Evolutionary conservation across 164 flowering plant genomes (phyloP).

Genomic region (Tetracentron sinense): DNA sequence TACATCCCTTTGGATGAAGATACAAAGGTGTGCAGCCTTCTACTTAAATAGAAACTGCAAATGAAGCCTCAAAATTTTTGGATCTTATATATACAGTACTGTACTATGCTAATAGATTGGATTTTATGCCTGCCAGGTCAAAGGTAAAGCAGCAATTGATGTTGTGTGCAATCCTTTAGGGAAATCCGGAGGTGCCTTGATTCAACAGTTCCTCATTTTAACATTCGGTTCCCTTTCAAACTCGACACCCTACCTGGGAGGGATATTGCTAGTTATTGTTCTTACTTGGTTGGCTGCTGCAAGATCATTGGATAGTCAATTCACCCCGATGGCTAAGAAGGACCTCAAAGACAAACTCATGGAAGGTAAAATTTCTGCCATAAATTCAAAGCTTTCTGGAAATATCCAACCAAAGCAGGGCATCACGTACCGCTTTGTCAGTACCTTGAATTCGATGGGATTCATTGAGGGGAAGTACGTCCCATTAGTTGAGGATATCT

Average conservation of each 20-base stretch:
- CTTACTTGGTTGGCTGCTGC: slow-evolving; percentile 30
- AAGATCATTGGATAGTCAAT: slow-evolving; percentile 24
- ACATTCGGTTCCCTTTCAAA: slow-evolving; percentile 28
- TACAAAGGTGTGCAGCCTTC: slow-evolving; percentile 21
- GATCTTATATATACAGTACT: neutral
- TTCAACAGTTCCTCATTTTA: slow-evolving; percentile 28
- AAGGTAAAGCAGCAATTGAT: slow-evolving; percentile 34
- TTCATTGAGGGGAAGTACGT: slow-evolving; percentile 32
- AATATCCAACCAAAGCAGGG: slow-evolving; percentile 24
- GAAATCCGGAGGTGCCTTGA: slow-evolving; percentile 31
- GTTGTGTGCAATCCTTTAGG: slow-evolving; percentile 32
- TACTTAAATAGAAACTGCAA: neutral
- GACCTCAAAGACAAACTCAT: slow-evolving; percentile 26
- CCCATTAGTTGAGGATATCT: slow-evolving; percentile 23
- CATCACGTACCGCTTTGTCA: slow-evolving; percentile 25
- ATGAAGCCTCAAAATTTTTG: neutral
- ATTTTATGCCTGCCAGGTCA: slow-evolving; percentile 14
- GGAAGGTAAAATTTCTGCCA: slow-evolving; percentile 25
- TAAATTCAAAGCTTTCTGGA: slow-evolving; percentile 8
- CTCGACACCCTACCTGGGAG: slow-evolving; percentile 31
- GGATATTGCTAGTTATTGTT: slow-evolving; percentile 19
- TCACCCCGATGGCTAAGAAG: slow-evolving; percentile 26
- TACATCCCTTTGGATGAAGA: slow-evolving; percentile 34
- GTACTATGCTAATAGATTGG: slow-evolving; percentile 3
- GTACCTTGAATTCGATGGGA: slow-evolving; percentile 27